These are phyloP conservation scores for Chrysosphaeria jannelii DNA, from an alignment of 2,329 filamentous ascomycete genomes.

Conservation along the genomic window DNA sequence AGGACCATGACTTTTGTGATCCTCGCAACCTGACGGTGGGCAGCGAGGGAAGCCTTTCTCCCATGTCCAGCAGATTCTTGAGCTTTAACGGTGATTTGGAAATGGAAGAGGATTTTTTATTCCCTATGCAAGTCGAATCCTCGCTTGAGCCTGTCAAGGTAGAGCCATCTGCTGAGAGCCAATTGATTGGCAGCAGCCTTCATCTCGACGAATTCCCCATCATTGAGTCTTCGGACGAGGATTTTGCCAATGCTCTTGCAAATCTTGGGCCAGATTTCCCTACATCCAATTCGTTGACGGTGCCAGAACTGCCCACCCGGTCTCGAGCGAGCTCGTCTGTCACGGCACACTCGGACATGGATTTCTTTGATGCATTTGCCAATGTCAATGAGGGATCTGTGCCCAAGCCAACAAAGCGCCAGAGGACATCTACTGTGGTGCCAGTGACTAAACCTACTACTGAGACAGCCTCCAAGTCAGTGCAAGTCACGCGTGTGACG, in stretches of 20 bases:
- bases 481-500: too few species aligned
- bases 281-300: constrained; percentile 10
- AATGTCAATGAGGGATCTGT: too few species aligned
- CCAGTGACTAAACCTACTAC: too few species aligned
- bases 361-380: constrained; percentile 45
- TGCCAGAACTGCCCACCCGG: constrained; percentile 13
- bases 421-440: too few species aligned
- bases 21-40: constrained; percentile 64
- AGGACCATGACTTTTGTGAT: constrained; percentile 66
- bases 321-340: constrained; percentile 35
- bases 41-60: constrained; percentile 30
- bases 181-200: constrained; percentile 31
- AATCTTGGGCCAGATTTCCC: constrained; percentile 22
- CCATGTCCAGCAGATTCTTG: constrained; percentile 22
- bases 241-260: constrained; percentile 46
- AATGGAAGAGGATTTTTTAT: constrained; percentile 18
- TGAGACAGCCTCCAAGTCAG: too few species aligned
- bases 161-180: constrained; percentile 13
- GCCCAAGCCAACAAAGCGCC: constrained; percentile 27
- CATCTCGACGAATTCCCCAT: constrained; percentile 60
- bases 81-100: constrained; percentile 30
- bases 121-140: too few species aligned
- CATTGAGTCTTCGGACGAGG: constrained; percentile 73
- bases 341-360: constrained; percentile 49
- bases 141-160: constrained; percentile 5